These are phyloP conservation scores for Pyrenophora seminiperda DNA, from an alignment of 2,329 filamentous ascomycete species.

Conservation along the genomic window DNA sequence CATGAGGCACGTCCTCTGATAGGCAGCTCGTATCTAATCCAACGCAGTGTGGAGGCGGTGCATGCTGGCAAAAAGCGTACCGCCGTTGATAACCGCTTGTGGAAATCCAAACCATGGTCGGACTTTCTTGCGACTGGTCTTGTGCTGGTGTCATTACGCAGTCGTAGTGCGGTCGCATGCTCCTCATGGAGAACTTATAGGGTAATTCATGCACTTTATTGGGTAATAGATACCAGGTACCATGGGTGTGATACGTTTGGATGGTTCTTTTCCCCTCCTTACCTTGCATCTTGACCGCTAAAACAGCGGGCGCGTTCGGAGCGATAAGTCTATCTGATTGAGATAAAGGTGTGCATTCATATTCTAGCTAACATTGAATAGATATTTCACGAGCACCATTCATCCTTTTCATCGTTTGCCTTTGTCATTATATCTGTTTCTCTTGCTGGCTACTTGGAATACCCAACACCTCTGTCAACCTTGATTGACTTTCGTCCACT, in stretches of 20 bases:
- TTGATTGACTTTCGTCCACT: not conserved
- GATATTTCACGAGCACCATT: not conserved
- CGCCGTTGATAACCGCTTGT: conserved; percentile 40
- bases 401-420: not conserved
- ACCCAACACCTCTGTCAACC: conserved; percentile 6
- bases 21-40: conserved; percentile 22
- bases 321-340: conserved; percentile 27
- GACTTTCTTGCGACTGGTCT: conserved; percentile 20
- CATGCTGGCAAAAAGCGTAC: conserved; percentile 29
- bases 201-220: conserved; percentile 42
- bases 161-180: conserved; percentile 23
- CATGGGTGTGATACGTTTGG: conserved; percentile 15
- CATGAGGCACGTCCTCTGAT: conserved; percentile 17
- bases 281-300: conserved; percentile 15
- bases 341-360: conserved; percentile 19
- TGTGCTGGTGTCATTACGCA: conserved; percentile 35
- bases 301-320: conserved; percentile 30
- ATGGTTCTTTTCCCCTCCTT: conserved; percentile 18
- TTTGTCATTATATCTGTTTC: conserved; percentile 3
- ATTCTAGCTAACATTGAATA: conserved; percentile 3
- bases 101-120: conserved; percentile 37
- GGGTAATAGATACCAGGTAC: conserved; percentile 42
- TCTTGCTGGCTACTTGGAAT: conserved; percentile 15
- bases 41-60: conserved; percentile 19
- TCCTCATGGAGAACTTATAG: conserved; percentile 42